Percentiles rank a stretch among this genome's conserved stretches.
phyloP scores from a whole-genome alignment of 352 stramenopile genomes.

The Globisporangium radiosum region DNA sequence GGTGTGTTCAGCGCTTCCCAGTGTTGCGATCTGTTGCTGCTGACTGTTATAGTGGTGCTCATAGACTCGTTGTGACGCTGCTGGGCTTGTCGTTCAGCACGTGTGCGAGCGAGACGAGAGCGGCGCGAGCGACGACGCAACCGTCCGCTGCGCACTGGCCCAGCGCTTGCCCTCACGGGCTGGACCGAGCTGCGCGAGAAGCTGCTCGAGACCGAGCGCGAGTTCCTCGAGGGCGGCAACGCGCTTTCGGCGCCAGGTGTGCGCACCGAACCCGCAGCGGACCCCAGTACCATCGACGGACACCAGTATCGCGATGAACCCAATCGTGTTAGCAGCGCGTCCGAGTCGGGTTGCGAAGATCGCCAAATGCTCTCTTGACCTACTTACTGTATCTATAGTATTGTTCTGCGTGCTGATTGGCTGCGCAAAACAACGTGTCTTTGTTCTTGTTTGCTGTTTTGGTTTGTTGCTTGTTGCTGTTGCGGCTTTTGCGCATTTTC shows the following conservation, averaged over 20 bases:
- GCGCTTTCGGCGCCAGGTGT: constrained; percentile 1
- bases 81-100: constrained; percentile 1
- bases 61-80: not conserved
- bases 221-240: constrained; percentile 12
- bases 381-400: too few relatives aligned
- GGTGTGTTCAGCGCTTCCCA: not conserved
- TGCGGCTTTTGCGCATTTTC: not conserved
- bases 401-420: too few relatives aligned
- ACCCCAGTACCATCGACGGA: too few relatives aligned
- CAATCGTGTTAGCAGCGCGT: too few relatives aligned
- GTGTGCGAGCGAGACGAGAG: constrained; percentile 6
- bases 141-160: constrained; percentile 5
- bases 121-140: constrained; percentile 7
- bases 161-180: constrained; percentile 8
- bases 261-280: not conserved
- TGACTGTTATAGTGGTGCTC: not conserved
- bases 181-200: constrained; percentile 15
- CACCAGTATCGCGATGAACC: too few relatives aligned
- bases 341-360: too few relatives aligned
- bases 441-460: too few relatives aligned
- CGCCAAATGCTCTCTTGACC: too few relatives aligned
- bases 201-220: constrained; percentile 11
- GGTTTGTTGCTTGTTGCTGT: too few relatives aligned
- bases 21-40: not conserved
- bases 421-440: too few relatives aligned